Evolutionary conservation across 2,329 filamentous ascomycete species (phyloP).

Genomic region (Fusarium concolor): DNA sequence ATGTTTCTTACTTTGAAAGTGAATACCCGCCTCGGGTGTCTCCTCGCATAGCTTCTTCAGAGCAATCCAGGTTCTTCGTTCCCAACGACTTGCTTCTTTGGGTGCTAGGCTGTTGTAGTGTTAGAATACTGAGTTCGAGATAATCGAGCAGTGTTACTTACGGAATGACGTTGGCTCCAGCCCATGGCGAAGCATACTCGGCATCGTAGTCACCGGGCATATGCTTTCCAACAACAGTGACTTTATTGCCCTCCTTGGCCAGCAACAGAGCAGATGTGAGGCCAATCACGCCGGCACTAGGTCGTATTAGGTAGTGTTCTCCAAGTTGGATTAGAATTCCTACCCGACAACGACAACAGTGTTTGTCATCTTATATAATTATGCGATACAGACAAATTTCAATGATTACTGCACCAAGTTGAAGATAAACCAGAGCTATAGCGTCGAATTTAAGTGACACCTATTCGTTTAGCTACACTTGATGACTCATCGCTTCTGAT

Average conservation of each 20-base stretch:
- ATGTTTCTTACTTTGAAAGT: slow-evolving; percentile 72
- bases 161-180: slow-evolving; percentile 84
- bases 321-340: fast-evolving
- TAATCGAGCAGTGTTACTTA: slow-evolving; percentile 52
- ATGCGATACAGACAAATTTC: fast-evolving
- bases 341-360: slow-evolving; percentile 16
- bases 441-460: slow-evolving; percentile 1
- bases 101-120: slow-evolving; percentile 54
- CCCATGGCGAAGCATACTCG: slow-evolving; percentile 91
- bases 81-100: slow-evolving; percentile 63
- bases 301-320: background rate
- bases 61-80: slow-evolving; percentile 72
- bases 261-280: slow-evolving; percentile 63
- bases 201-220: slow-evolving; percentile 95
- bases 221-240: slow-evolving; percentile 85
- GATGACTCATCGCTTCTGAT: background rate
- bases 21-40: slow-evolving; percentile 81
- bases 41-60: slow-evolving; percentile 69
- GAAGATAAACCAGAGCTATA: background rate
- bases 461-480: background rate
- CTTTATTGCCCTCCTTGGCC: slow-evolving; percentile 57
- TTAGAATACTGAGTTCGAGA: fast-evolving
- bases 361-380: slow-evolving; percentile 2
- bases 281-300: slow-evolving; percentile 63
- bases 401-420: background rate